These are phyloP conservation scores for Suillus sp. DNA, from an alignment of 768 basidiomycete species.

Conservation along the genomic window DNA sequence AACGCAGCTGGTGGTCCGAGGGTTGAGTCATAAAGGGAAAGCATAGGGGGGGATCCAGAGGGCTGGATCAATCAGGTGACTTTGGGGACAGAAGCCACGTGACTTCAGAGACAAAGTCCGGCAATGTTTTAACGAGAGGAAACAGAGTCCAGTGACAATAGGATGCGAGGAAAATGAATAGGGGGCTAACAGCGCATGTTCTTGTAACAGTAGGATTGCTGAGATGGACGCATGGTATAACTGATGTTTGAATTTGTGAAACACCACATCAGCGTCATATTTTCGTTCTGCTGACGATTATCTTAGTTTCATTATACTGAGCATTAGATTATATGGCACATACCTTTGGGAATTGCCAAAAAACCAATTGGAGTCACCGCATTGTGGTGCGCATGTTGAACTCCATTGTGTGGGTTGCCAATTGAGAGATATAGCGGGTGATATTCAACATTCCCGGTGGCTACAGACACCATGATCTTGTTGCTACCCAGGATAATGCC, in stretches of 20 bases:
- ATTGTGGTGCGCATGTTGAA: conserved; percentile 15
- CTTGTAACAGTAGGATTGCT: conserved; percentile 31
- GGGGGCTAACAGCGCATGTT: too few relatives aligned
- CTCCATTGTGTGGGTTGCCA: conserved; percentile 22
- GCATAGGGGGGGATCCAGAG: too few relatives aligned
- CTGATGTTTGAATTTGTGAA: conserved; percentile 30
- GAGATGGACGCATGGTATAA: conserved; percentile 35
- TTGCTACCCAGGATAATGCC: conserved; percentile 27
- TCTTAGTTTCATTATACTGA: neutral
- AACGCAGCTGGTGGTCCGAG: too few relatives aligned
- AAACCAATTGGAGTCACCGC: conserved; percentile 16
- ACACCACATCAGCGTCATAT: conserved; percentile 19
- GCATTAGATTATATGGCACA: neutral
- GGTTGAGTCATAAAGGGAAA: too few relatives aligned
- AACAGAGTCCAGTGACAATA: too few relatives aligned
- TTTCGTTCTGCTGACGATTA: conserved; percentile 13
- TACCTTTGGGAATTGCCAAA: conserved; percentile 24
- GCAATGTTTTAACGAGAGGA: too few relatives aligned
- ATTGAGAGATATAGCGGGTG: conserved; percentile 24
- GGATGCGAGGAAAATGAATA: too few relatives aligned
- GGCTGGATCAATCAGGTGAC: too few relatives aligned
- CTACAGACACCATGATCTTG: conserved; percentile 29
- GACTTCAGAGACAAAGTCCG: too few relatives aligned
- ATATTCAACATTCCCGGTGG: conserved; percentile 26
- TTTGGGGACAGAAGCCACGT: too few relatives aligned